These are phyloP conservation scores for Salix brachista DNA, from an alignment of 345 rosid species.

Conservation along the genomic window DNA sequence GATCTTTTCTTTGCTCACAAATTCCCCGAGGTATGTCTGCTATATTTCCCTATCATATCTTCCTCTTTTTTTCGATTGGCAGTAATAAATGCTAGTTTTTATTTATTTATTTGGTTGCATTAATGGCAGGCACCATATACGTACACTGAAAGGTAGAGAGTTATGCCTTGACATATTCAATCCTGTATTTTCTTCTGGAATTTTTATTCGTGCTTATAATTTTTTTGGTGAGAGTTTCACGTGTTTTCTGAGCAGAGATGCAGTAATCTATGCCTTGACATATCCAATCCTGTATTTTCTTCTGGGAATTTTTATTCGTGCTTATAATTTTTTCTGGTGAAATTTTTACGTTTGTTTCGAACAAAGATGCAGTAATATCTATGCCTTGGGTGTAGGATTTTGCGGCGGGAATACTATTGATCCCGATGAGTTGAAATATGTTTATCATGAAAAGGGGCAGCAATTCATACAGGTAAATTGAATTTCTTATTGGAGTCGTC, in stretches of 20 bases:
- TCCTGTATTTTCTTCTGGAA: no score
- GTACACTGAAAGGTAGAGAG: conserved; percentile 58
- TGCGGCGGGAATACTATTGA: conserved; percentile 68
- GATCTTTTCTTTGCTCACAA: conserved; percentile 56
- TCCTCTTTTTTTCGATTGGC: not conserved
- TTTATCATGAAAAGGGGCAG: conserved; percentile 67
- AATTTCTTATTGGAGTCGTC: not conserved
- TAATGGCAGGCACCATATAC: conserved; percentile 35
- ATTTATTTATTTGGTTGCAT: not conserved
- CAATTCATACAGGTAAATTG: conserved; percentile 54
- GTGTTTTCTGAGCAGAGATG: no score
- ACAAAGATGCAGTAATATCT: conserved; percentile 72
- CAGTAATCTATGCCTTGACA: no score
- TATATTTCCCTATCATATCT: not conserved
- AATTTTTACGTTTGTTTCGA: not conserved
- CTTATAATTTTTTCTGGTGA: not conserved
- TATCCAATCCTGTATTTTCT: no score
- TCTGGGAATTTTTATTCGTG: no score
- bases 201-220: no score
- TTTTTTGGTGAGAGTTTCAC: not conserved
- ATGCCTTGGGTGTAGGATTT: conserved; percentile 86
- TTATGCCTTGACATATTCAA: not conserved
- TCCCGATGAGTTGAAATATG: conserved; percentile 66
- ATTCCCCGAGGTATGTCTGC: conserved; percentile 53
- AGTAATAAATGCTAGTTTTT: not conserved